phyloP scores from a whole-genome alignment of 1,284 basidiomycete species.

The Ganoderma lucidum region DNA sequence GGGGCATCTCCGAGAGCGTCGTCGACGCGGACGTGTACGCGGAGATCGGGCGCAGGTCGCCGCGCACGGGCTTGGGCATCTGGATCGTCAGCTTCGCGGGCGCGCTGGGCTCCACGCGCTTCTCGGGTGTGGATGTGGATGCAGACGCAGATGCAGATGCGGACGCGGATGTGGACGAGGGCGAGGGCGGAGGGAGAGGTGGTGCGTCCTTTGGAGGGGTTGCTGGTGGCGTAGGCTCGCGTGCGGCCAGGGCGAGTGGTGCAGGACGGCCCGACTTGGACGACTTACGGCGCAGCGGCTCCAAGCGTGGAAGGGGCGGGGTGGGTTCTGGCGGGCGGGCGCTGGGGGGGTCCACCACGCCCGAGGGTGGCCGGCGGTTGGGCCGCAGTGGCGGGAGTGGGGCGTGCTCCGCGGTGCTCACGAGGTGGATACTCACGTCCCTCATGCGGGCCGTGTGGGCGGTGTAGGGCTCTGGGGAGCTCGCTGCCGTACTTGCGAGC shows the following conservation, averaged over 20 bases:
- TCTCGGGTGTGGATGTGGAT: slow-evolving; percentile 9
- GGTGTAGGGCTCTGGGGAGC: not conserved
- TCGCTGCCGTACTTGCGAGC: not conserved
- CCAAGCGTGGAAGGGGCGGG: slow-evolving; percentile 10
- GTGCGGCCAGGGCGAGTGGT: not conserved
- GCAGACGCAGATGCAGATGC: not conserved
- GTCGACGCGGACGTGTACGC: slow-evolving; percentile 23
- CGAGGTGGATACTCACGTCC: slow-evolving; percentile 6
- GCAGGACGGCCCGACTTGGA: slow-evolving; percentile 6
- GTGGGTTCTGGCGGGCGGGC: not conserved
- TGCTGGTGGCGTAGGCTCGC: not conserved
- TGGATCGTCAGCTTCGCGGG: not conserved
- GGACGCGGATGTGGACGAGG: not conserved
- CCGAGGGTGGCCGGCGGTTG: slow-evolving; percentile 6
- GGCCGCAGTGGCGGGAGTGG: slow-evolving; percentile 4
- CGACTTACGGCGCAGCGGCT: slow-evolving; percentile 27
- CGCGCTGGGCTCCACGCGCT: not conserved
- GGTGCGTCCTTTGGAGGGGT: slow-evolving; percentile 11
- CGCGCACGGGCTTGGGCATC: slow-evolving; percentile 16
- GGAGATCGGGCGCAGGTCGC: slow-evolving; percentile 11
- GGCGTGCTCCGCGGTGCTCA: slow-evolving; percentile 5
- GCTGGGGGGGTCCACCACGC: slow-evolving; percentile 1
- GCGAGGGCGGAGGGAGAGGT: not conserved
- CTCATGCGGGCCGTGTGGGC: slow-evolving; percentile 1
- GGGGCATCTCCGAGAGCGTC: slow-evolving; percentile 19